A percentile compares a stretch with the other conserved stretches of the same genome.
phyloP scores from a whole-genome alignment of 2,329 filamentous ascomycete genomes.

The Trichophyton simii region DNA sequence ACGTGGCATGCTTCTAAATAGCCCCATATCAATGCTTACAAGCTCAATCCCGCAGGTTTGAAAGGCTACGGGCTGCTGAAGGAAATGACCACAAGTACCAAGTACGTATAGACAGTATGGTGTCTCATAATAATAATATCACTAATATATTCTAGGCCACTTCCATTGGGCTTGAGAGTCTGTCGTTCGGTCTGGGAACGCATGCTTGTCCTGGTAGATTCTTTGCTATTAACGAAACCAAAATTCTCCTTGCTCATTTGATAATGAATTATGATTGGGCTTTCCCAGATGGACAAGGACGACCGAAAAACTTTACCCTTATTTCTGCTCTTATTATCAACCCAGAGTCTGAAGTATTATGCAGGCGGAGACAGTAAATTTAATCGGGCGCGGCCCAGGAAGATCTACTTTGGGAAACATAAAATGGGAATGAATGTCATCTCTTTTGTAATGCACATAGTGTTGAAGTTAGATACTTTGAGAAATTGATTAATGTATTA shows the following conservation, averaged over 20 bases:
- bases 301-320: not conserved
- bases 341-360: not conserved
- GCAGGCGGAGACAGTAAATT: not conserved
- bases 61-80: not conserved
- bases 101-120: not conserved
- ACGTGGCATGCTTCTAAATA: not conserved
- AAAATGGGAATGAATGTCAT: not conserved
- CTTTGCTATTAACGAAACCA: conserved; percentile 24
- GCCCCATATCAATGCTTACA: not conserved
- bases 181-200: conserved; percentile 21
- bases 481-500: not conserved
- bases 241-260: conserved; percentile 22
- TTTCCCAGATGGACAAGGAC: not conserved
- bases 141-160: not conserved
- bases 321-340: not conserved
- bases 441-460: not conserved
- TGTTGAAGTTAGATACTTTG: not conserved
- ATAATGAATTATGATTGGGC: conserved; percentile 25
- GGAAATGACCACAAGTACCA: not conserved
- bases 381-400: not conserved
- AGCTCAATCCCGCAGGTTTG: not conserved
- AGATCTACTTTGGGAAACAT: not conserved
- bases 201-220: conserved; percentile 26
- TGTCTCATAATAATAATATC: not conserved
- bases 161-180: conserved; percentile 10